Evolutionary conservation across 352 stramenopile genomes (phyloP).

Genomic region (Aphanomyces cochlioides): DNA sequence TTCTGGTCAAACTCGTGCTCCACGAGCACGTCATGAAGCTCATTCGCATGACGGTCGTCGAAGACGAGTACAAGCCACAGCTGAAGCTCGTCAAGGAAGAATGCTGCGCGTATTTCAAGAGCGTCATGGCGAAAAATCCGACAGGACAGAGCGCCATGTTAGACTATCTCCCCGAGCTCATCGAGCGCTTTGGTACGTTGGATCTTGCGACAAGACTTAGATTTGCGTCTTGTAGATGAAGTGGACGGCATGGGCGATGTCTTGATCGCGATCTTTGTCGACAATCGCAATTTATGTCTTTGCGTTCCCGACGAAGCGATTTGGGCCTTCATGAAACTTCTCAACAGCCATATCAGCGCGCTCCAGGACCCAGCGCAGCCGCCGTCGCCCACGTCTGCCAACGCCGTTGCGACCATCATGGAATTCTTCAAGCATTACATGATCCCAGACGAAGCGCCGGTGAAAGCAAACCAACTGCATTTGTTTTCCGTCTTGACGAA

Average conservation of each 20-base stretch:
- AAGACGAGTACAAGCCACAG: conserved; percentile 8
- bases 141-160: conserved; percentile 16
- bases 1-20: conserved; percentile 19
- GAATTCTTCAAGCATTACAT: conserved; percentile 31
- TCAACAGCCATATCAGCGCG: conserved; percentile 15
- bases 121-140: conserved; percentile 21
- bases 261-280: conserved; percentile 28
- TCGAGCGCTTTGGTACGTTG: conserved; percentile 24
- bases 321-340: conserved; percentile 27
- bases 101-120: conserved; percentile 27
- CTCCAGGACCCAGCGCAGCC: background rate
- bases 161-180: conserved; percentile 21
- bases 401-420: conserved; percentile 19
- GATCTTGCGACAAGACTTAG: background rate
- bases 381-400: background rate
- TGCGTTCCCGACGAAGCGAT: conserved; percentile 26
- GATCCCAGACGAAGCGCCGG: conserved; percentile 27
- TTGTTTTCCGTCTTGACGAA: conserved; percentile 21
- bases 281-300: conserved; percentile 26
- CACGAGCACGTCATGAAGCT: conserved; percentile 28
- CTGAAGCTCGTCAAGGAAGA: conserved; percentile 18
- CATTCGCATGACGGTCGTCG: background rate
- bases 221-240: background rate
- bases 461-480: conserved; percentile 28
- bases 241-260: conserved; percentile 25